Evolutionary conservation across 306 rosid genomes (phyloP).

Genomic region (Vigna angularis): DNA sequence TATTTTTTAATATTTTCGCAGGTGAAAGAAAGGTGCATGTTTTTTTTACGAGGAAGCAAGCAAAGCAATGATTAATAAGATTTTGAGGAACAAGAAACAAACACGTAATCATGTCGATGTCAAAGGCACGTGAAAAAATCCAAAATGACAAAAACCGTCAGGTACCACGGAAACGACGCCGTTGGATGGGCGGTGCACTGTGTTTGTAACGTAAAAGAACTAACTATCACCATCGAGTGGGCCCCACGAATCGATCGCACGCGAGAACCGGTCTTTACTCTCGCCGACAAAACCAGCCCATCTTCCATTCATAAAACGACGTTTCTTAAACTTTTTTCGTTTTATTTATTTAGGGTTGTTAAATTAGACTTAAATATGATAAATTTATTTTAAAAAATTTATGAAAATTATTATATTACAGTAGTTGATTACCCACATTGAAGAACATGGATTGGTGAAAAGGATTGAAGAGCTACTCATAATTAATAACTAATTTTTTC

Average conservation of each 20-base stretch:
- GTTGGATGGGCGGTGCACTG: conserved; percentile 10
- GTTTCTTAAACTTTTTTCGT: not conserved
- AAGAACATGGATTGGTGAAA: not conserved
- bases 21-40: not conserved
- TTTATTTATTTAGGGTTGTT: not conserved
- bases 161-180: not conserved
- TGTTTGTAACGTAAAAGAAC: not conserved
- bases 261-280: not conserved
- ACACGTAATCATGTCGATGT: too few species aligned
- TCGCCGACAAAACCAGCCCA: conserved; percentile 27
- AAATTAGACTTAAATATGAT: too few species aligned
- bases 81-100: not conserved
- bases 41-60: not conserved
- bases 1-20: not conserved
- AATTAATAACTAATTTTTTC: not conserved
- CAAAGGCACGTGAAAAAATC: not conserved
- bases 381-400: too few species aligned
- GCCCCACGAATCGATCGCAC: conserved; percentile 22
- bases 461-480: not conserved
- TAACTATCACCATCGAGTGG: not conserved
- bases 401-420: too few species aligned
- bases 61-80: too few species aligned
- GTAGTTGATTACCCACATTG: not conserved
- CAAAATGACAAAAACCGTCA: not conserved
- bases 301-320: not conserved